Base-by-base conservation (phyloP, 2,329 filamentous ascomycete species). In the Pseudogymnoascus sp. region DNA sequence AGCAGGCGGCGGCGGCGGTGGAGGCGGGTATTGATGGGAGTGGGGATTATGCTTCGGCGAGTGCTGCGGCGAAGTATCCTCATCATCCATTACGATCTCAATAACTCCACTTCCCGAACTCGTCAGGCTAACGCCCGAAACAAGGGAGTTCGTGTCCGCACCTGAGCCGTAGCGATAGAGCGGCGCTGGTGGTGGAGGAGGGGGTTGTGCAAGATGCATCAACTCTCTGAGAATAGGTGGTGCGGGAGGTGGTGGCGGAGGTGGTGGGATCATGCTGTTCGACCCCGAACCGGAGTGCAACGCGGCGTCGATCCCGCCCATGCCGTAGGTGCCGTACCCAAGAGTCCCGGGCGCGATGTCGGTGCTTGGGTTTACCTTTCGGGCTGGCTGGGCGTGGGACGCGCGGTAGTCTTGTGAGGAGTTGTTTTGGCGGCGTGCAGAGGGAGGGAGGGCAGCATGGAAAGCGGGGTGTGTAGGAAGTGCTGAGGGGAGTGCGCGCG, bases 41-140 rank as follows among this genome's bases (percentile, higher is more conserved):
- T 10, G 68, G 63, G 10, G 72, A 65, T 2, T 64, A 37, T 19
- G 63, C 39, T 63, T 35, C 8, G 59, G 62, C 10, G 58, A 61
- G 12, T 37, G 30, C 28, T 57, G 15, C 5, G 52, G 28, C 10
- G 34, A 57, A 12, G 34, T 13, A 7, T 80, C 76, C 5, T 83
- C 80, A 2, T 83, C 81, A 64, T 86, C 82, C 79, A 84, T 83
- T 57, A 86, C 82, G 62, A 86, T 83, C 69, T 86, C 83, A 64
- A 86, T 85, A 67, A 82, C 79, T 3, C 79, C 82, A 0, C 80
- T 79, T 6, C 75, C 77, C 70, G 63, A 77, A 75, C 48, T 78
- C 19, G 30, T 38, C 2, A 37, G 30, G 68, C 6, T 73, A 28
- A 69, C 66, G 33, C 74, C 71, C 41, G 73, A 68, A 48, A 73